Evolutionary conservation across 2,329 filamentous ascomycete species (phyloP), one percentile per base, ranked within the genome.

Genomic region (Cryphonectria parasitica): DNA sequence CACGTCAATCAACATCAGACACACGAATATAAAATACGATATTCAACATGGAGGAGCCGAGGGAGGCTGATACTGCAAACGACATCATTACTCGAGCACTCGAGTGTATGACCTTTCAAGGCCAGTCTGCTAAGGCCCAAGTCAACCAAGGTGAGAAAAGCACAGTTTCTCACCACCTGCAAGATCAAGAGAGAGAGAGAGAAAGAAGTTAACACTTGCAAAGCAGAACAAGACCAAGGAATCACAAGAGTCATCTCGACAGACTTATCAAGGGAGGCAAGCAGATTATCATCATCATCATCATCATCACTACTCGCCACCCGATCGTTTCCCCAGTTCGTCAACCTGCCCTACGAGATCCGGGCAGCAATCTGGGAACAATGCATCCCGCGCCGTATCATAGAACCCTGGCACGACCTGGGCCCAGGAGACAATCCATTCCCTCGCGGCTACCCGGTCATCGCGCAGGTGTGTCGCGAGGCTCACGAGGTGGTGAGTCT

Each of bases 391-490:
- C 45, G 45, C 45, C 45, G 45, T 4, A 49, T 49, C 45, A 2
- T 49, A 22, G 45, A 49, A 19, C 45, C 45, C 45, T 49, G 45
- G 45, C 45, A 49, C 45, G 45, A 49, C 22, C 45, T 49, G 45
- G 45, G 45, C 45, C 45, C 45, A 22, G 22, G 45, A n/a, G 45
- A 49, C 7, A n/a, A 19, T 2, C 45, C 45, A n/a, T 22, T n/a
- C 45, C 45, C 45, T 7, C 45, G 45, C 22, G 45, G 45, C 7
- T 49, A 49, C 45, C 45, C 45, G 7, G 45, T 49, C 10, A n/a
- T 49, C 45, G 45, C 45, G 52, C n/a, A 56, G n/a, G 52, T 25
- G n/a, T 56, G 52, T n/a, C 52, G n/a, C 11, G 52, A 56, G 52
- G 52, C 52, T 19, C 52, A 28, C n/a, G 52, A 56, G n/a, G 25